Evolutionary conservation across 441 rosid species (phyloP).

Genomic region (Eutrema salsugineum): DNA sequence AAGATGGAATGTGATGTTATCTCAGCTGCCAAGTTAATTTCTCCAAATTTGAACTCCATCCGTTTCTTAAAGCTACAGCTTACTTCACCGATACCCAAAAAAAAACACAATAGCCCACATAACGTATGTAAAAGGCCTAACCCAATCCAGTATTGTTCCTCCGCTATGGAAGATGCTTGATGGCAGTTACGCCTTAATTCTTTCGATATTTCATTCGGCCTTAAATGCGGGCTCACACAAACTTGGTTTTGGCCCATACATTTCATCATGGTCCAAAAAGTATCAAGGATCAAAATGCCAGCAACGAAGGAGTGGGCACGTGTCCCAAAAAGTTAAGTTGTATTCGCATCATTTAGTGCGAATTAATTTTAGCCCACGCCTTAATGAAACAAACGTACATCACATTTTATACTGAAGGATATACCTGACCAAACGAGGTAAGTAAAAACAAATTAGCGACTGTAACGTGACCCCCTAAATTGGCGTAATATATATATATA

Average conservation of each 20-base stretch:
- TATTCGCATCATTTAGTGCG: neutral
- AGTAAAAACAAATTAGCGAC: too few species aligned
- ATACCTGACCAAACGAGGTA: too few species aligned
- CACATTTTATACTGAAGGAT: too few species aligned
- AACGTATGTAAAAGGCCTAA: neutral
- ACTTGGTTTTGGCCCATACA: neutral
- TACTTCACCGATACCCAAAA: neutral
- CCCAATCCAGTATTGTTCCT: neutral
- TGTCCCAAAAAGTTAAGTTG: neutral
- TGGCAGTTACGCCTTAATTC: neutral
- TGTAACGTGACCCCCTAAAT: too few species aligned
- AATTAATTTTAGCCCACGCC: neutral
- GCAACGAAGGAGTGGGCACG: neutral
- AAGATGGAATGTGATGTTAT: constrained; percentile 7
- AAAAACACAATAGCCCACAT: neutral
- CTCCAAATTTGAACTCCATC: neutral
- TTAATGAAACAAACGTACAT: too few species aligned
- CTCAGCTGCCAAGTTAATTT: neutral
- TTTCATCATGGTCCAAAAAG: neutral
- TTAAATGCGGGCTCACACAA: neutral
- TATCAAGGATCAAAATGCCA: neutral
- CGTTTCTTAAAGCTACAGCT: neutral
- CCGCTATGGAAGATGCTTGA: neutral
- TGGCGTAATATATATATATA: too few species aligned
- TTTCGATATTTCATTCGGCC: too few species aligned